Evolutionary conservation across 1,284 basidiomycete species (phyloP).

Genomic region (Porodaedalea pini): DNA sequence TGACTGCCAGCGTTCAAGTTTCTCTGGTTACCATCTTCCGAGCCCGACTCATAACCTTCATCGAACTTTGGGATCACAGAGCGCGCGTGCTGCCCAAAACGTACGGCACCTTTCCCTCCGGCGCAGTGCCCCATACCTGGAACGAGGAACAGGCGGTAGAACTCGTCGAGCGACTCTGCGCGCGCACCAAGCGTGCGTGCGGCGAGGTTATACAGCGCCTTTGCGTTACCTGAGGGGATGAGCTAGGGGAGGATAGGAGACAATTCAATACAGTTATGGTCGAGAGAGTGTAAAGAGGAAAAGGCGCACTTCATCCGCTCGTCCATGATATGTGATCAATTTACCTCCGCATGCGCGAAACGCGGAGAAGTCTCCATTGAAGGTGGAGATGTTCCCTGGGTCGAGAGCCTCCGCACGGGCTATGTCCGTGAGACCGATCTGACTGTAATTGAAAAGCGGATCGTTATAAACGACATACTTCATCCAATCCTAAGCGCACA

Average conservation of each 20-base stretch:
- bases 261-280: neutral
- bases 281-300: neutral
- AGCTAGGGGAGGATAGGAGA: constrained; percentile 21
- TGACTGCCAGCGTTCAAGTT: neutral
- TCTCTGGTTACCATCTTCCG: neutral
- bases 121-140: constrained; percentile 42
- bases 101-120: constrained; percentile 22
- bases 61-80: too few relatives aligned
- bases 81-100: constrained; percentile 24
- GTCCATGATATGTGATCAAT: constrained; percentile 26
- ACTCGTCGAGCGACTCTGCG: constrained; percentile 30
- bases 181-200: constrained; percentile 26
- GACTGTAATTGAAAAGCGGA: constrained; percentile 12
- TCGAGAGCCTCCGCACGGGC: constrained; percentile 15
- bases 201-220: constrained; percentile 35
- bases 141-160: constrained; percentile 40
- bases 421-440: constrained; percentile 20
- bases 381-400: constrained; percentile 20
- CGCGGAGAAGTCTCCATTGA: constrained; percentile 23
- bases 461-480: constrained; percentile 21
- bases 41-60: too few relatives aligned
- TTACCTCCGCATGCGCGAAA: constrained; percentile 27
- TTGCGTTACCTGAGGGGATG: constrained; percentile 35
- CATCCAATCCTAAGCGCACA: constrained; percentile 23
- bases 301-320: constrained; percentile 19